Base-by-base conservation (phyloP, 2,329 filamentous ascomycete genomes). In the Pyricularia grisea region DNA sequence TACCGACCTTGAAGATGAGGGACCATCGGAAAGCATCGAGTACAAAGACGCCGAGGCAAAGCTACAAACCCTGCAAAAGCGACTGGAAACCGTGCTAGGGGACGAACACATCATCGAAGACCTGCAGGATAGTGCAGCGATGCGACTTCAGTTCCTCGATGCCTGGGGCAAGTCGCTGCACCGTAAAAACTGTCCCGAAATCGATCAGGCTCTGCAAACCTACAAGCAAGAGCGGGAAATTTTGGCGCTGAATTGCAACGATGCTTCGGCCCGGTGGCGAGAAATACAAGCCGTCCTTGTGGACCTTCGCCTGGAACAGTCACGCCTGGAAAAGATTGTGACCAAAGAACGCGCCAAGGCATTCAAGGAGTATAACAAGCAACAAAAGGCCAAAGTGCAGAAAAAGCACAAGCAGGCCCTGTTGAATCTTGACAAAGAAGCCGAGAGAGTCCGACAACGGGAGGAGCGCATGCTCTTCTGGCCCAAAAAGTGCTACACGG, bases 401-500 rank as follows among this genome's bases (percentile, higher is more conserved):
- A 75, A 77, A 66, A 74, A 74, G 66, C 73, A 78, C 55, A 79
- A 78, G 70, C 75, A 78, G 28, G 65, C 72, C 11, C 79, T 78
- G 0, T 78, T 79, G 63, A 74, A 77, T 55, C 75, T 73, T 4
- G 80, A 83, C 74, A 74, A 60, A 66, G 69, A 28, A 1, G 79
- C 79, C 69, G 84, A 86, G 72, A 83, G 81, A 72, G 55, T 69
- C 9, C 79, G 84, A 55, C 72, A 85, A 63, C 80, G 78, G 36
- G 73, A 72, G 17, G 82, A 86, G 72, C 76, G 79, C 65, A 75
- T 80, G 50, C 75, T 75, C 3, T 85, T 84, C 73, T 87, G 84
- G 85, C 81, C 84, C 4, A 81, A 80, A 67, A 78, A 78, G 50
- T 81, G 81, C 72, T 86, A 84, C 74, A 76, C 78, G 1, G 77